Conservation (phyloP, 176 grass and related monocot genomes). For the Triticum dicoccoides region DNA sequence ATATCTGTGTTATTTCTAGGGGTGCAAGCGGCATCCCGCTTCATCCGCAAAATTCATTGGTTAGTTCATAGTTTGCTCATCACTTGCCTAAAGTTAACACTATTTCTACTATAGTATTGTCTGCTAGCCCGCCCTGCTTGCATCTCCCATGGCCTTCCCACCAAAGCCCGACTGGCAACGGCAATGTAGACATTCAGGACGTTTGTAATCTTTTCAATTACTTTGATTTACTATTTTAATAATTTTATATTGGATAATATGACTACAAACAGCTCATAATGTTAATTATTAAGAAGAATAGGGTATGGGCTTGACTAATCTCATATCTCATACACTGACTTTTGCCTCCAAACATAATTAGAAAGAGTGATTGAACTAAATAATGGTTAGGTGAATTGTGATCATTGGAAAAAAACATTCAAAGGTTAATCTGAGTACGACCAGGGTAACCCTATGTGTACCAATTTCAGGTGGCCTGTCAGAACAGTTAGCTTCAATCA, state of each 20-base stretch:
- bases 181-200: not conserved
- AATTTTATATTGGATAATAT: not conserved
- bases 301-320: slow-evolving; percentile 1
- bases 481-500: slow-evolving; percentile 94
- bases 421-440: slow-evolving; percentile 3
- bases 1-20: not conserved
- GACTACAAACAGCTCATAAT: not conserved
- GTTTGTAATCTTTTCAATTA: not conserved
- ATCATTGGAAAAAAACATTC: not conserved
- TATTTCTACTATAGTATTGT: too few species aligned
- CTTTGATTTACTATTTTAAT: not conserved
- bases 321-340: not conserved
- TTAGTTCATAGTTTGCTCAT: too few species aligned
- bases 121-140: too few species aligned
- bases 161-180: not conserved
- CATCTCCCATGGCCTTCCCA: not conserved
- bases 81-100: too few species aligned
- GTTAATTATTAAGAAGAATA: not conserved
- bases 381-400: not conserved
- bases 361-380: not conserved
- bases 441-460: not conserved
- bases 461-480: slow-evolving; percentile 73
- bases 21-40: too few species aligned
- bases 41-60: too few species aligned
- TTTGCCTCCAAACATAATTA: not conserved